Evolutionary conservation across 1,139 yeast species (phyloP).

Genomic region (Suhomyces wounanorum): DNA sequence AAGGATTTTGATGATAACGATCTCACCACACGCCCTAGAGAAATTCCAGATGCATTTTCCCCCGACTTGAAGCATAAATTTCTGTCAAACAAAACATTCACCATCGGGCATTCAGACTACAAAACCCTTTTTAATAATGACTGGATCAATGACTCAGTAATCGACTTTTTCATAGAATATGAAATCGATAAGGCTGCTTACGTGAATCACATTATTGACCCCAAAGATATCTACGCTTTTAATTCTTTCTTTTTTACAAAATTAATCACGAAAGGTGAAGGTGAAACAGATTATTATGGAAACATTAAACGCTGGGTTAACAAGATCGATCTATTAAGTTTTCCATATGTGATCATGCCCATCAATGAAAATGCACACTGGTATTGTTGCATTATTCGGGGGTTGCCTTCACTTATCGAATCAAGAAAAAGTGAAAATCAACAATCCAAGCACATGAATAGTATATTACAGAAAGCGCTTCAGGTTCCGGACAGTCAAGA

Average conservation of each 20-base stretch:
- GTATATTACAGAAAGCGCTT: slow-evolving; percentile 7
- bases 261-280: slow-evolving; percentile 38
- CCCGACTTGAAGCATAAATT: slow-evolving; percentile 58
- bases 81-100: slow-evolving; percentile 47
- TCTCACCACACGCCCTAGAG: slow-evolving; percentile 9
- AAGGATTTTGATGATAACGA: slow-evolving; percentile 5
- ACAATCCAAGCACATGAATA: slow-evolving; percentile 1
- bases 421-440: neutral
- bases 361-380: slow-evolving; percentile 83
- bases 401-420: slow-evolving; percentile 37
- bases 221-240: slow-evolving; percentile 56
- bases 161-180: slow-evolving; percentile 69
- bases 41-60: slow-evolving; percentile 31
- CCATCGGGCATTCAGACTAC: slow-evolving; percentile 61
- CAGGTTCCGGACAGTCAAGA: slow-evolving; percentile 16
- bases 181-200: slow-evolving; percentile 47
- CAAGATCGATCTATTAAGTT: slow-evolving; percentile 63
- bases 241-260: slow-evolving; percentile 85
- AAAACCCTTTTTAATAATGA: slow-evolving; percentile 66
- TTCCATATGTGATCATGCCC: slow-evolving; percentile 72
- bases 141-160: slow-evolving; percentile 75
- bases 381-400: slow-evolving; percentile 75
- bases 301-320: slow-evolving; percentile 81
- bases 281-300: slow-evolving; percentile 45
- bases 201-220: slow-evolving; percentile 19